Base-by-base conservation (phyloP, 495 filamentous ascomycete genomes). In the Staphylotrichum longicolle region DNA sequence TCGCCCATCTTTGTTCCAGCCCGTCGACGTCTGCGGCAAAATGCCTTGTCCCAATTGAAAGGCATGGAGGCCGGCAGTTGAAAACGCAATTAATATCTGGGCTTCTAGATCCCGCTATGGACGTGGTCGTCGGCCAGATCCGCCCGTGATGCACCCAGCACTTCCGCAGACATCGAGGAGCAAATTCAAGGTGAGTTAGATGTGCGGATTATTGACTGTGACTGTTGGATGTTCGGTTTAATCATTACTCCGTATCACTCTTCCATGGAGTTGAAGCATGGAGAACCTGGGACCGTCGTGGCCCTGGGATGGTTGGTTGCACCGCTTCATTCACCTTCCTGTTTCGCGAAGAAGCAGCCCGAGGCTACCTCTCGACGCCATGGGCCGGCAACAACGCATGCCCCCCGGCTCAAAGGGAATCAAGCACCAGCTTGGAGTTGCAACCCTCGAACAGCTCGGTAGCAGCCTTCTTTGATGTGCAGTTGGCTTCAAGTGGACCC, bases 221-320 rank as follows among this genome's bases (percentile, higher is more conserved):
- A 27, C 20, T 27, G 20, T 27, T 27, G 20, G 20, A 27, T 27
- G 20, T 27, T 27, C 20, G 20, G 20, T 27, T 27, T 27, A 27
- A 27, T 27, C 1, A 27, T 27, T 27, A 27, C 20, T 27, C 20
- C 20, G 20, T 1, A 27, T 27, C 20, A 27, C 20, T 27, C 20
- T 27, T 27, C 20, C 20, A 27, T 27, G 20, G 20, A 27, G 20
- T 27, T 27, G 20, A 27, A 27, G 20, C 20, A 33, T 3, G 52
- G 35, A 40, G 14, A 15, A 5, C 42, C 14, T 35, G 2, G 2
- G 7, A 20, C 7, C 12, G n/a, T 35, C 54, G 41, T 57, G 41
- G 27, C 14, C 7, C 34, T 47, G 55, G 8, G 32, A 11, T 39
- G 55, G 55, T 30, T 57, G 55, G 55, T 57, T 57, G 44, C 45